phyloP scores from a whole-genome alignment of 2,329 filamentous ascomycete genomes.

The Fusarium dimerum region DNA sequence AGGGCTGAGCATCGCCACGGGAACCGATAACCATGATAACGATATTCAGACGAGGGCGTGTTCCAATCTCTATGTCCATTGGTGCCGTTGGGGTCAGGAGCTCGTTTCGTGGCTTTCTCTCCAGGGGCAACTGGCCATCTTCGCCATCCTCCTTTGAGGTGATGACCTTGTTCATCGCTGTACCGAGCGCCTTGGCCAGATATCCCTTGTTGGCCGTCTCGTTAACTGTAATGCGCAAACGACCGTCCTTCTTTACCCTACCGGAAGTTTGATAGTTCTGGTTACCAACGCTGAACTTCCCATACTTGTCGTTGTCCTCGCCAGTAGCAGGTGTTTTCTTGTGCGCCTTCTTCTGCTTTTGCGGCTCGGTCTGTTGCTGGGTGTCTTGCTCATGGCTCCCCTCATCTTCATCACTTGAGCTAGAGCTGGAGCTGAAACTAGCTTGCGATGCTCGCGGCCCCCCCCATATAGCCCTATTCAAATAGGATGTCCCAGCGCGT shows the following conservation, averaged over 20 bases:
- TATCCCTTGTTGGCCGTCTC: constrained; percentile 71
- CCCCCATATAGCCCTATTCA: constrained; percentile 23
- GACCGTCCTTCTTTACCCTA: constrained; percentile 67
- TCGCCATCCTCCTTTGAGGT: constrained; percentile 7
- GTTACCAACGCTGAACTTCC: constrained; percentile 59
- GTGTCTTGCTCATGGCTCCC: background rate
- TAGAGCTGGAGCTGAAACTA: constrained; percentile 10
- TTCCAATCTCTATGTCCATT: constrained; percentile 30
- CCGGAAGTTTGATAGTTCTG: constrained; percentile 66
- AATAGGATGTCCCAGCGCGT: constrained; percentile 22
- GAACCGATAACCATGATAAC: constrained; percentile 84
- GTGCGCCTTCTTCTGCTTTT: constrained; percentile 3
- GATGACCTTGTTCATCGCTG: constrained; percentile 50
- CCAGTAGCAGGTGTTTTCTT: constrained; percentile 3
- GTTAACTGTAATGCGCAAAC: constrained; percentile 71
- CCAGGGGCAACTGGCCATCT: constrained; percentile 5
- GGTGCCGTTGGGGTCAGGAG: constrained; percentile 35
- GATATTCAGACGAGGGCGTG: constrained; percentile 65
- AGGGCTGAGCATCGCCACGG: constrained; percentile 79
- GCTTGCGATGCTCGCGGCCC: constrained; percentile 1
- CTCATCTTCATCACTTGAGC: constrained; percentile 9
- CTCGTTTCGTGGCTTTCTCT: constrained; percentile 14
- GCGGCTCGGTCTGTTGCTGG: background rate
- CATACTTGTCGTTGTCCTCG: constrained; percentile 28
- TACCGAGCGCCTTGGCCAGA: constrained; percentile 71